phyloP scores from a whole-genome alignment of 257 asterid genomes.

The Salvia rosmarinus region DNA sequence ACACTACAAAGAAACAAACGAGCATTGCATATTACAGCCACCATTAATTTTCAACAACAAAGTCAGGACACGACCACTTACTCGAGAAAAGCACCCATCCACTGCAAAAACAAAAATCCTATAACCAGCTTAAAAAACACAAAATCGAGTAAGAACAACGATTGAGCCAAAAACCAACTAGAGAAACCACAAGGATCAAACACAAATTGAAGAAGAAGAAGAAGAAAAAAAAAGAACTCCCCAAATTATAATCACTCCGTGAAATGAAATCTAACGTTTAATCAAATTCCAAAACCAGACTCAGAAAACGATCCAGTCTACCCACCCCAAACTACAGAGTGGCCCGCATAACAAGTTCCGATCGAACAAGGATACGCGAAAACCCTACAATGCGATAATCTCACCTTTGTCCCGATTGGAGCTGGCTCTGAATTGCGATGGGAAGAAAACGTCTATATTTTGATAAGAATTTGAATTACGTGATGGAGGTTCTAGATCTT shows the following conservation, averaged over 20 bases:
- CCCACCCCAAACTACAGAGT: not conserved
- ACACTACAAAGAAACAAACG: slow-evolving; percentile 1
- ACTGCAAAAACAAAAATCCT: not conserved
- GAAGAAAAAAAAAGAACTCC: not conserved
- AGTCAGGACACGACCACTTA: not conserved
- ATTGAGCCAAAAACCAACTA: not conserved
- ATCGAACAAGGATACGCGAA: slow-evolving; percentile 2
- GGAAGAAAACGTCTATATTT: too few species aligned
- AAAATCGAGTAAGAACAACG: not conserved
- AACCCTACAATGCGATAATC: slow-evolving; percentile 11
- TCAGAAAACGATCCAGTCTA: not conserved
- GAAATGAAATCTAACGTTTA: not conserved
- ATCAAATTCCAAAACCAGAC: not conserved
- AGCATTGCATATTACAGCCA: not conserved
- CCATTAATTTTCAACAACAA: not conserved
- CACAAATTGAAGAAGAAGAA: not conserved
- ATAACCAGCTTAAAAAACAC: not conserved
- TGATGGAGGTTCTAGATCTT: slow-evolving; percentile 22
- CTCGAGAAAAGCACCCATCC: not conserved
- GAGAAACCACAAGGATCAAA: not conserved
- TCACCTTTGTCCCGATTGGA: slow-evolving; percentile 14
- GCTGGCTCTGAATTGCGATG: not conserved
- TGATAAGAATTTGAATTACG: slow-evolving; percentile 15
- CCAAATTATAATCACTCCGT: not conserved
- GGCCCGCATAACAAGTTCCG: not conserved